phyloP scores from a whole-genome alignment of 2,329 filamentous ascomycete genomes.

The Epichloe elymi region DNA sequence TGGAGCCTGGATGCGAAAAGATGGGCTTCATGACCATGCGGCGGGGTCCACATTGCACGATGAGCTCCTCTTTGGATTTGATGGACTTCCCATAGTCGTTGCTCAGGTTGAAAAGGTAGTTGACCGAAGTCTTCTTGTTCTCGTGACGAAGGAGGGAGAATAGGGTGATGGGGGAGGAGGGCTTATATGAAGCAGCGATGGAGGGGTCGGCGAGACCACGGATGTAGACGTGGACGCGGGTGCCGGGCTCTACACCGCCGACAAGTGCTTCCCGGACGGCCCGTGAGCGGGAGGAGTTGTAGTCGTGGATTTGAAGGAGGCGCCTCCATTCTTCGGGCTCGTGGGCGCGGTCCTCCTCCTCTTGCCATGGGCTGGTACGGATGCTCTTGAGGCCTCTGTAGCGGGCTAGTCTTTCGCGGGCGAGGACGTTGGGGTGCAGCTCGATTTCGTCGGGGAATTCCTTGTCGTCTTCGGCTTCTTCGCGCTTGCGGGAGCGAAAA shows the following conservation, averaged over 20 bases:
- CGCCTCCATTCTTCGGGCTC: constrained; percentile 85
- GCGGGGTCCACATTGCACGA: constrained; percentile 82
- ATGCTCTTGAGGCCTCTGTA: constrained; percentile 91
- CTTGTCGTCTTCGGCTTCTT: constrained; percentile 76
- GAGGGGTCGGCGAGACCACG: constrained; percentile 33
- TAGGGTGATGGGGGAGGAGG: constrained; percentile 49
- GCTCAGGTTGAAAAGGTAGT: constrained; percentile 78
- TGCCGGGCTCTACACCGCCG: constrained; percentile 78
- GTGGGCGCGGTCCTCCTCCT: constrained; percentile 70
- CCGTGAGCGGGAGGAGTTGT: constrained; percentile 68
- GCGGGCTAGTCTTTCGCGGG: constrained; percentile 69
- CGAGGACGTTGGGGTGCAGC: constrained; percentile 73
- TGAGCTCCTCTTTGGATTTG: constrained; percentile 82
- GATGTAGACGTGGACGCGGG: constrained; percentile 69
- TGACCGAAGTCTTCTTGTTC: constrained; percentile 82
- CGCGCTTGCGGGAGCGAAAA: constrained; percentile 64
- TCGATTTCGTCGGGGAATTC: constrained; percentile 98
- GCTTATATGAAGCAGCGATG: constrained; percentile 33
- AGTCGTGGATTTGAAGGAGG: constrained; percentile 77
- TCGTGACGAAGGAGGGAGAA: constrained; percentile 89
- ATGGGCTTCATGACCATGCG: constrained; percentile 80
- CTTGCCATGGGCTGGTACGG: constrained; percentile 78
- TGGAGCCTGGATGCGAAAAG: constrained; percentile 80
- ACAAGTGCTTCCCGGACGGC: constrained; percentile 70
- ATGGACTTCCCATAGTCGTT: constrained; percentile 63